phyloP scores from a whole-genome alignment of 139 green algal species.

The Gonium pectorale region DNA sequence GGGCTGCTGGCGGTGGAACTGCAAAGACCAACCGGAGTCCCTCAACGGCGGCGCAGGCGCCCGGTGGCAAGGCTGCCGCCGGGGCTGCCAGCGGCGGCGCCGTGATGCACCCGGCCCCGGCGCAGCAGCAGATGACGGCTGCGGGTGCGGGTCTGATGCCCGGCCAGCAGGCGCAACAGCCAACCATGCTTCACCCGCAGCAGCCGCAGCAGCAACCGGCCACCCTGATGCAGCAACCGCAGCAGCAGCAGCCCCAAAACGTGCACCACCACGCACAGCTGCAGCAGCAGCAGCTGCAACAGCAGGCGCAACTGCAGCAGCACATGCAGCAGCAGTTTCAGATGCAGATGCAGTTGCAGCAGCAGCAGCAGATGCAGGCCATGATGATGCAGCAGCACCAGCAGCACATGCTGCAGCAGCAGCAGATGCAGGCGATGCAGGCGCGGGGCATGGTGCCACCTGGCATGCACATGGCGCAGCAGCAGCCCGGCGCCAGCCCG shows the following conservation, averaged over 20 bases:
- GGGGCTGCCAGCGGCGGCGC: background rate
- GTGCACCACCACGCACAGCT: background rate
- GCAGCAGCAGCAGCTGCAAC: background rate
- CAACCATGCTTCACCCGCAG: background rate
- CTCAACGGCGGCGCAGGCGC: background rate
- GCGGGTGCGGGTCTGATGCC: background rate
- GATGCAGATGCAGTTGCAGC: background rate
- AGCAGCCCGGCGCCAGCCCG: background rate
- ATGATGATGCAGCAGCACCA: conserved; percentile 4
- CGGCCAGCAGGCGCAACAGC: background rate
- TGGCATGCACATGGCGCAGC: background rate
- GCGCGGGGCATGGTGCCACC: background rate
- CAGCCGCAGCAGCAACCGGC: background rate
- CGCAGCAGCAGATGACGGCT: background rate
- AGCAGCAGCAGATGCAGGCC: conserved; percentile 5
- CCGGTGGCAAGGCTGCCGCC: background rate
- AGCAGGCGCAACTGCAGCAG: conserved; percentile 3
- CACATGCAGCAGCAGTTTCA: background rate
- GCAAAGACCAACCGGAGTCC: no score
- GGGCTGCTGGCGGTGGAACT: background rate
- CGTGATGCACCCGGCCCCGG: background rate
- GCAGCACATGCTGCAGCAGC: background rate
- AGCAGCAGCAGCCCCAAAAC: background rate
- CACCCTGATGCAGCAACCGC: background rate
- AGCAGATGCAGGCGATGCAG: conserved; percentile 14